Conservation (phyloP, 225 moss, liverwort and hornwort genomes). For the Pleurozium schreberi region DNA sequence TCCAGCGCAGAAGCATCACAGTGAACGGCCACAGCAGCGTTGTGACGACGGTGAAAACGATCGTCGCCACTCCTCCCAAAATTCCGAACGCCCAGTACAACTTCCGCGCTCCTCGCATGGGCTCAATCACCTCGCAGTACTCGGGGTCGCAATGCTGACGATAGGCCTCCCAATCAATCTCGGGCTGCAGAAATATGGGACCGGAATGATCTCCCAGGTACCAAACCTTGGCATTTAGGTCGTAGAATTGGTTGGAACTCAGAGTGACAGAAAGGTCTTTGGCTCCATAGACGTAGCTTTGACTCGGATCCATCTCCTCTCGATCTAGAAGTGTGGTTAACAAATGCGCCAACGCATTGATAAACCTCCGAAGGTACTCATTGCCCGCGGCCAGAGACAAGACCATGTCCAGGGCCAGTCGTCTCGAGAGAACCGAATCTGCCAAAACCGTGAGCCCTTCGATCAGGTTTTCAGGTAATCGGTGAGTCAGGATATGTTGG, state of each 20-base stretch:
- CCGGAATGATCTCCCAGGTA: neutral
- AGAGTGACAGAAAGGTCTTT: no score
- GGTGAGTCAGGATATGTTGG: neutral
- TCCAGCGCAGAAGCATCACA: neutral
- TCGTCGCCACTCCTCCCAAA: neutral
- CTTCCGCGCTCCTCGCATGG: neutral
- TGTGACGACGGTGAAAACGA: neutral
- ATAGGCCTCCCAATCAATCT: neutral
- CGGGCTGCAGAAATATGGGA: neutral
- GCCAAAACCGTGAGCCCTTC: neutral
- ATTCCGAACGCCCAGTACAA: neutral
- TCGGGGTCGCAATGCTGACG: neutral
- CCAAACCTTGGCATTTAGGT: rapidly evolving
- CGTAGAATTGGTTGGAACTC: neutral
- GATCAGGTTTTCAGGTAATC: neutral
- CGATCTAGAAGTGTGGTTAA: neutral
- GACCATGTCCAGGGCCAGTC: neutral
- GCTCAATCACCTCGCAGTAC: neutral
- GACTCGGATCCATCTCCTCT: neutral
- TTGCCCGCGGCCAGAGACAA: rapidly evolving
- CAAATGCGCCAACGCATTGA: neutral
- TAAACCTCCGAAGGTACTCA: neutral
- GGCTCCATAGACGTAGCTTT: no score
- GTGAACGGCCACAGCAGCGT: neutral
- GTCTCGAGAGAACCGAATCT: neutral